Evolutionary conservation across 2,329 filamentous ascomycete genomes (phyloP).

Genomic region (Graphiopsis chlorocephala): DNA sequence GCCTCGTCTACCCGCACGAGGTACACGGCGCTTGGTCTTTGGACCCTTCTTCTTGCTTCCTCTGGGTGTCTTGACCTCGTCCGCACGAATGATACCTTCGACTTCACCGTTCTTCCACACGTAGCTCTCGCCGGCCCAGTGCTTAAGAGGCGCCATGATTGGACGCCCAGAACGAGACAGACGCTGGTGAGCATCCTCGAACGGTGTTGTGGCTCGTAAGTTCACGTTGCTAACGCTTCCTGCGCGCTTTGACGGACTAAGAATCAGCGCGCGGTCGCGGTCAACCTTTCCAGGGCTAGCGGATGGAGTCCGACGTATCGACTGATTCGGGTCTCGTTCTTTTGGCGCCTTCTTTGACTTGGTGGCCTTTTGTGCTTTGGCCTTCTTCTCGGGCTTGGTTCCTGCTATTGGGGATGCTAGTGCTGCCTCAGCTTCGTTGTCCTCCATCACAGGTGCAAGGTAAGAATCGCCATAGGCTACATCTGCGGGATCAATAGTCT

Average conservation of each 20-base stretch:
- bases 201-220: slow-evolving; percentile 38
- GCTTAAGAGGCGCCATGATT: slow-evolving; percentile 75
- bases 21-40: slow-evolving; percentile 21
- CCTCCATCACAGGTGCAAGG: slow-evolving; percentile 6
- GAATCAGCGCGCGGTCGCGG: neutral
- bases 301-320: slow-evolving; percentile 17
- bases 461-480: slow-evolving; percentile 20
- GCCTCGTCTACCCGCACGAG: slow-evolving; percentile 6
- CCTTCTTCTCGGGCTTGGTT: slow-evolving; percentile 1
- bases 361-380: slow-evolving; percentile 17
- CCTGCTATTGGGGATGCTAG: slow-evolving; percentile 2
- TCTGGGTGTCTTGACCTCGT: slow-evolving; percentile 50
- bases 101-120: slow-evolving; percentile 67
- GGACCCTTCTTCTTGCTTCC: slow-evolving; percentile 35
- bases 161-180: slow-evolving; percentile 76
- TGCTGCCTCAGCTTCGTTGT: slow-evolving; percentile 2
- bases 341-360: slow-evolving; percentile 17
- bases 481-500: slow-evolving; percentile 20
- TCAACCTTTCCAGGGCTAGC: slow-evolving; percentile 21
- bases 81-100: slow-evolving; percentile 73
- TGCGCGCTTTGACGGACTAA: slow-evolving; percentile 16
- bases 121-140: slow-evolving; percentile 80
- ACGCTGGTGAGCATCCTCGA: slow-evolving; percentile 51
- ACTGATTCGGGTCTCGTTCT: slow-evolving; percentile 25
- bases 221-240: slow-evolving; percentile 33